Percentiles rank a stretch among this genome's conserved stretches.
Conservation (phyloP, 306 rosid species). For the Gleditsia sinensis region DNA sequence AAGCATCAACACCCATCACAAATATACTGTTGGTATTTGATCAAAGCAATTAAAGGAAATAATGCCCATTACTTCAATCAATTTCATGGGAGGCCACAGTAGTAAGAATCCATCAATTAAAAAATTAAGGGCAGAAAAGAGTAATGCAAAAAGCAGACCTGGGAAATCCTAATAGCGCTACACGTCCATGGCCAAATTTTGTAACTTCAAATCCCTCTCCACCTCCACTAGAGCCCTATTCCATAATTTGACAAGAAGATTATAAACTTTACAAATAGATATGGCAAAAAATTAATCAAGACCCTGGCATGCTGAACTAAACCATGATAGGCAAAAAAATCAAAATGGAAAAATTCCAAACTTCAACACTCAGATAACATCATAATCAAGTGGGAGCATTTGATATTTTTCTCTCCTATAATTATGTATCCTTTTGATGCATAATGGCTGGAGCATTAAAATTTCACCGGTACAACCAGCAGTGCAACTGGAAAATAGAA, state of each 20-base stretch:
- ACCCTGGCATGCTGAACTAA: slow-evolving; percentile 14
- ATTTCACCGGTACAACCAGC: slow-evolving; percentile 1
- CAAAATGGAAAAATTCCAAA: slow-evolving; percentile 15
- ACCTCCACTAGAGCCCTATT: slow-evolving; percentile 90
- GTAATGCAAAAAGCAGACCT: slow-evolving; percentile 54
- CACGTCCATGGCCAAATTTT: slow-evolving; percentile 94
- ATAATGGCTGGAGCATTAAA: neutral
- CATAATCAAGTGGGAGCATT: neutral
- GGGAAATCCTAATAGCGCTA: slow-evolving; percentile 93
- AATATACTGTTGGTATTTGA: neutral
- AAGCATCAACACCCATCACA: neutral
- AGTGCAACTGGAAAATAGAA: neutral
- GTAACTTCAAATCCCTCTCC: slow-evolving; percentile 99
- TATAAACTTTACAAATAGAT: neutral
- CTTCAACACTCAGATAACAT: neutral
- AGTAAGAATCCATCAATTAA: slow-evolving; percentile 7
- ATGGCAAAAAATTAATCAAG: slow-evolving; percentile 23
- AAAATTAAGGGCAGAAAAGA: slow-evolving; percentile 2
- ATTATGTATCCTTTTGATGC: slow-evolving; percentile 8
- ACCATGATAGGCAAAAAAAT: neutral
- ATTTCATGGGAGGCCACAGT: neutral
- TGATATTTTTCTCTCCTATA: neutral
- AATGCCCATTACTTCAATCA: slow-evolving; percentile 2
- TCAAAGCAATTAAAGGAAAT: slow-evolving; percentile 1
- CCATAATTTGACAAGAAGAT: slow-evolving; percentile 22